A percentile compares a stretch with the other conserved stretches of the same genome.
Evolutionary conservation across 306 rosid species (phyloP).

Genomic region (Gastrolobium villosum): DNA sequence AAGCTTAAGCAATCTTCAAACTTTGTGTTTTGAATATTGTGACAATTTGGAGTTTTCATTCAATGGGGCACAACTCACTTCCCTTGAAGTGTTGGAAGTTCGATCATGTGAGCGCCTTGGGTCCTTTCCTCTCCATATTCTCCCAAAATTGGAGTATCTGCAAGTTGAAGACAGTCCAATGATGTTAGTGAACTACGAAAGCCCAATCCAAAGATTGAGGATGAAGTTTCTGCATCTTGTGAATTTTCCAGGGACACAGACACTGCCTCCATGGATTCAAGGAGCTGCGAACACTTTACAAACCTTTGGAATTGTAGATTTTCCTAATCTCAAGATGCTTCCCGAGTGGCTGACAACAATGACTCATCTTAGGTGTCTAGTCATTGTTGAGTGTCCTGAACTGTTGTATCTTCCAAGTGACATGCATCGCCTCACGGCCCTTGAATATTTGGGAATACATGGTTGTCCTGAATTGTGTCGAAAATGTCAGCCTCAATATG

Average conservation of each 20-base stretch:
- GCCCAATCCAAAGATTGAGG: too few relatives aligned
- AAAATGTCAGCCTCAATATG: not conserved
- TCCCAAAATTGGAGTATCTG: not conserved
- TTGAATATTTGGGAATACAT: not conserved
- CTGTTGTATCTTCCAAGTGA: not conserved
- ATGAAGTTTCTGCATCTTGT: not conserved
- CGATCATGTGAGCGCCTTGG: not conserved
- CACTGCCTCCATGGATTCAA: not conserved
- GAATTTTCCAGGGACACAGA: not conserved
- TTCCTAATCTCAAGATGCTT: not conserved
- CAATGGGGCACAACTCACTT: not conserved
- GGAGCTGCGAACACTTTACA: not conserved
- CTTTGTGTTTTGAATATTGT: not conserved
- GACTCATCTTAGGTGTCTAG: not conserved
- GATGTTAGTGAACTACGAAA: too few relatives aligned
- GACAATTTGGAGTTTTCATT: not conserved
- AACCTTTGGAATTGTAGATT: not conserved
- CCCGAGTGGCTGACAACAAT: slow-evolving; percentile 6
- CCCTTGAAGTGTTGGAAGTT: not conserved
- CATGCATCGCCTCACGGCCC: slow-evolving; percentile 15
- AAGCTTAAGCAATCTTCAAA: slow-evolving; percentile 37
- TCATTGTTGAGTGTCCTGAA: not conserved
- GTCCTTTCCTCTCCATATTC: slow-evolving; percentile 32
- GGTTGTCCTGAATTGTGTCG: not conserved
- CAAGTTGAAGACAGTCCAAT: too few relatives aligned